These are phyloP conservation scores for Allium fistulosum DNA, from an alignment of 106 monocot species.

Conservation along the genomic window DNA sequence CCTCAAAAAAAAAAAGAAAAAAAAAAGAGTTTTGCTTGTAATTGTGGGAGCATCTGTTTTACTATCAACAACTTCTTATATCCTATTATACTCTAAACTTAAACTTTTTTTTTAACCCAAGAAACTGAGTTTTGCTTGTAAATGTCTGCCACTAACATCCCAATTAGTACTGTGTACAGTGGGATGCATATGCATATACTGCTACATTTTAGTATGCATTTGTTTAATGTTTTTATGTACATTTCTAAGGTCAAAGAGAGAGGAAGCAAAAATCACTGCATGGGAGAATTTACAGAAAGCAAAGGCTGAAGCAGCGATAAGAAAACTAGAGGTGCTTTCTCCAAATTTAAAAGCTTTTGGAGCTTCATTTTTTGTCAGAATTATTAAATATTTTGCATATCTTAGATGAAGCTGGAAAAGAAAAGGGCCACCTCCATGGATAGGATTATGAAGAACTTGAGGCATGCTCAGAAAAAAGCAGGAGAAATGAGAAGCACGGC, in stretches of 20 bases:
- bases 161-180: too few relatives aligned
- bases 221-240: too few relatives aligned
- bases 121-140: too few relatives aligned
- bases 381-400: background rate
- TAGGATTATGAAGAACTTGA: slow-evolving; percentile 71
- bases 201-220: too few relatives aligned
- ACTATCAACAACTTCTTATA: too few relatives aligned
- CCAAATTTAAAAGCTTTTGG: background rate
- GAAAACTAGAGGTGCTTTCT: slow-evolving; percentile 47
- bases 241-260: slow-evolving; percentile 32
- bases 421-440: slow-evolving; percentile 90
- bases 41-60: too few relatives aligned
- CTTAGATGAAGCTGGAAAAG: slow-evolving; percentile 90
- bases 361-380: background rate
- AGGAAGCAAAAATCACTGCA: slow-evolving; percentile 61
- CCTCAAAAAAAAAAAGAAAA: too few relatives aligned
- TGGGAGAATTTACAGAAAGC: slow-evolving; percentile 78
- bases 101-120: too few relatives aligned
- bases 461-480: slow-evolving; percentile 77
- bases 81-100: too few relatives aligned
- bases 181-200: too few relatives aligned
- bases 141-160: too few relatives aligned
- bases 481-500: slow-evolving; percentile 60
- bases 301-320: slow-evolving; percentile 28
- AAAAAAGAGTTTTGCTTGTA: too few relatives aligned